phyloP scores from a whole-genome alignment of 352 stramenopile species.

The Achlya hypogyna region DNA sequence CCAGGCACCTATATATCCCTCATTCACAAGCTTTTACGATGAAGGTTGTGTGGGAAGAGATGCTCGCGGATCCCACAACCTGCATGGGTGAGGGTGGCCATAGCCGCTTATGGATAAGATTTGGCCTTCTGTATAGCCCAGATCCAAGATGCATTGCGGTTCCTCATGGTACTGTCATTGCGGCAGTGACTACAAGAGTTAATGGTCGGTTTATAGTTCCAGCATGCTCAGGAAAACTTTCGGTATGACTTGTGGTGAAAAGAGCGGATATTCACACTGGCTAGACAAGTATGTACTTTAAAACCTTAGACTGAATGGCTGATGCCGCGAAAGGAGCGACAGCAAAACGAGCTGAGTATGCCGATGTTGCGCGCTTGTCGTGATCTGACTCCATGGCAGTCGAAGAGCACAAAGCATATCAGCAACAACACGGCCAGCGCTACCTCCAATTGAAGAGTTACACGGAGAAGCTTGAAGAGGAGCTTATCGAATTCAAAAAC shows the following conservation, averaged over 20 bases:
- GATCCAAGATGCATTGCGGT: conserved; percentile 14
- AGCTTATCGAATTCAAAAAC: conserved; percentile 68
- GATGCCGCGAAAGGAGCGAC: conserved; percentile 48
- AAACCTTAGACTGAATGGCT: neutral
- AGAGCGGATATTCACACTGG: no score
- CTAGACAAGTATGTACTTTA: conserved; percentile 38
- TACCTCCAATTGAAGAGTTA: conserved; percentile 84
- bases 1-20: neutral
- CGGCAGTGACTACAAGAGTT: neutral
- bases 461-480: conserved; percentile 73
- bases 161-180: conserved; percentile 5
- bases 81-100: conserved; percentile 51
- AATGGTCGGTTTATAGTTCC: conserved; percentile 38
- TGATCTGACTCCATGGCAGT: conserved; percentile 25
- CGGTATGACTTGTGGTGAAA: no score
- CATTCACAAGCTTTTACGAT: neutral
- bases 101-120: neutral
- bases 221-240: conserved; percentile 74
- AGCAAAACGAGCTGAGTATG: conserved; percentile 40
- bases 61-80: conserved; percentile 72
- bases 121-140: neutral
- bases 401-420: conserved; percentile 72
- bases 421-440: conserved; percentile 73
- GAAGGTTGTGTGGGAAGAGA: conserved; percentile 82
- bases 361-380: neutral